Base-by-base conservation (phyloP, 345 rosid species). In the Hypericum androsaemum region DNA sequence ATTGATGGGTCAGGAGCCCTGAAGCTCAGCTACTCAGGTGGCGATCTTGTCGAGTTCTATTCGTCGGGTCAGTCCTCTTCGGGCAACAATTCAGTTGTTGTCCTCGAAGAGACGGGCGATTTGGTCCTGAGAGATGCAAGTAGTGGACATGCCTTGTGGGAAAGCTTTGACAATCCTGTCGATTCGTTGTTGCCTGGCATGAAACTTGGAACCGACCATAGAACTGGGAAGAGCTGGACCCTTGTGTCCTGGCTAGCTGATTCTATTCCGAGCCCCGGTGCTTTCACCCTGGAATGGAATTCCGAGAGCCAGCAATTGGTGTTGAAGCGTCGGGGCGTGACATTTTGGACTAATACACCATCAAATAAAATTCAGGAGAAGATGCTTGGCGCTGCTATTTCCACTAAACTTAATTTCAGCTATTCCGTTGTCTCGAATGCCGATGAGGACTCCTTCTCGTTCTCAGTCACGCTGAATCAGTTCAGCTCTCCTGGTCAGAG, bases 131-230 rank as follows among this genome's bases (percentile, higher is more conserved):
- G 43, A 50, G 39, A 13, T 8, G 57, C 8, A 6, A 12, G 7
- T 8, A 8, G 16, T 6, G 13, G 6, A 5, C n/a, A 6, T 3
- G 6, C 35, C n/a, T n/a, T 61, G n/a, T 61, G 65, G 59, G 35
- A 54, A 41, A 61, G 65, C 28, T 61, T 53, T 41, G 53, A 61
- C 35, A 7, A 10, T 47, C 65, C 59, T 0, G 39, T 42, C 4
- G 59, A 61, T 10, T 44, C 65, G 1, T 38, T 54, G 47, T 15
- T 47, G 42, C 54, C 54, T 6, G 49, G 54, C 10, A 53, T 53
- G 54, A 61, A 61, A 47, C 13, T 61, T 39, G 59, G 65, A 3
- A 38, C 17, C 16, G 28, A 36, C n/a, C 44, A 14, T 8, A 35
- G 7, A 40, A 53, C 40, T 0, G 52, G 58, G 3, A 13, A 39